Conservation (phyloP, 768 basidiomycete species). For the Clitopilus passeckerianus region DNA sequence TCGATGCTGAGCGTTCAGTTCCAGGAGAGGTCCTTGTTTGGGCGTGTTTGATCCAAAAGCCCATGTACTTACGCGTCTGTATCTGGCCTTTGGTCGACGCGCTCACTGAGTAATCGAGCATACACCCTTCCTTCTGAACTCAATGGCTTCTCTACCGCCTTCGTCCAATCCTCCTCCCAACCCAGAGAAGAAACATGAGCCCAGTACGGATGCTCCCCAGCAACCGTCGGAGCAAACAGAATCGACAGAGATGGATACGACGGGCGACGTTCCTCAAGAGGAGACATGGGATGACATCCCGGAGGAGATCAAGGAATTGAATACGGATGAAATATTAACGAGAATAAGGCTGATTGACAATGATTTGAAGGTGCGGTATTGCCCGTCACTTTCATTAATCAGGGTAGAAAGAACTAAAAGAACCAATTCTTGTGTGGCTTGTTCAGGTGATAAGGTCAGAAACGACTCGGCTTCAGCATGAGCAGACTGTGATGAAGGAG, state of each 20-base stretch:
- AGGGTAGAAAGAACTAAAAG: not conserved
- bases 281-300: slow-evolving; percentile 93
- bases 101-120: slow-evolving; percentile 2
- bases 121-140: not conserved
- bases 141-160: slow-evolving; percentile 60
- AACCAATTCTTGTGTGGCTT: slow-evolving; percentile 1
- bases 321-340: slow-evolving; percentile 84
- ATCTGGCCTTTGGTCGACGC: not conserved
- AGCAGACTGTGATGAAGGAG: slow-evolving; percentile 95
- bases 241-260: slow-evolving; percentile 63
- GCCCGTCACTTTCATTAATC: not conserved
- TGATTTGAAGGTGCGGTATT: slow-evolving; percentile 75
- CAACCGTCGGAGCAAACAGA: slow-evolving; percentile 20
- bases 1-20: not conserved
- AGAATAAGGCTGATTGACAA: slow-evolving; percentile 93
- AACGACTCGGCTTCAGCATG: slow-evolving; percentile 85
- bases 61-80: not conserved
- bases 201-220: slow-evolving; percentile 21
- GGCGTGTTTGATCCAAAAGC: slow-evolving; percentile 15
- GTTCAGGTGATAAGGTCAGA: slow-evolving; percentile 96
- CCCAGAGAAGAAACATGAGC: slow-evolving; percentile 50
- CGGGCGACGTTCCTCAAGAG: slow-evolving; percentile 62
- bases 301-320: slow-evolving; percentile 72
- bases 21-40: slow-evolving; percentile 17
- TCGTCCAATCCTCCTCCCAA: slow-evolving; percentile 44